A percentile compares a stretch with the other conserved stretches of the same genome.
phyloP scores from a whole-genome alignment of 345 rosid species.

The Syzygium aromaticum region DNA sequence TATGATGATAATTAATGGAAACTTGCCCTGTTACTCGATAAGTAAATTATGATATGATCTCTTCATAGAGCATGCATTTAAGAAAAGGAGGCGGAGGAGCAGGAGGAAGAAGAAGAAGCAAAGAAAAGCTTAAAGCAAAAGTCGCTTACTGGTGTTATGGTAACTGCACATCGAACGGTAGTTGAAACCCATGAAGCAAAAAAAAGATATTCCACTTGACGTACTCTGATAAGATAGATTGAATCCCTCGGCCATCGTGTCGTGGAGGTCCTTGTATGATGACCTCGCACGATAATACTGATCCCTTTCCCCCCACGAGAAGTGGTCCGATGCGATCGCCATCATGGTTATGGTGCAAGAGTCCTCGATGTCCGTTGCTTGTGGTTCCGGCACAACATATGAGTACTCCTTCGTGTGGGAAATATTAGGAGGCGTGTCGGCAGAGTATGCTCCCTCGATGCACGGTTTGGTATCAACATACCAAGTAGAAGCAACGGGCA shows the following conservation, averaged over 20 bases:
- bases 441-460: neutral
- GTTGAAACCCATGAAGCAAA: neutral
- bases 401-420: neutral
- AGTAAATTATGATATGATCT: too few relatives aligned
- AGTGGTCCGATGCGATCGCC: neutral
- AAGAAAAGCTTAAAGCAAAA: neutral
- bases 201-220: too few relatives aligned
- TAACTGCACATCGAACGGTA: neutral
- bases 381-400: neutral
- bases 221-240: neutral
- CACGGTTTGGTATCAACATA: neutral
- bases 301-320: neutral
- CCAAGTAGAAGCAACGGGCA: neutral
- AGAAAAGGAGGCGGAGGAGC: neutral
- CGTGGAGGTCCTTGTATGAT: neutral
- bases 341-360: neutral
- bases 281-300: neutral
- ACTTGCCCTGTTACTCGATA: too few relatives aligned
- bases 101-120: neutral
- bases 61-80: too few relatives aligned
- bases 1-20: too few relatives aligned
- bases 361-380: neutral
- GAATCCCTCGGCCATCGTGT: neutral
- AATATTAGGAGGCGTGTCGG: neutral
- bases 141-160: neutral